Base-by-base conservation (phyloP, 2,329 filamentous ascomycete genomes). In the Bretziella fagacearum region DNA sequence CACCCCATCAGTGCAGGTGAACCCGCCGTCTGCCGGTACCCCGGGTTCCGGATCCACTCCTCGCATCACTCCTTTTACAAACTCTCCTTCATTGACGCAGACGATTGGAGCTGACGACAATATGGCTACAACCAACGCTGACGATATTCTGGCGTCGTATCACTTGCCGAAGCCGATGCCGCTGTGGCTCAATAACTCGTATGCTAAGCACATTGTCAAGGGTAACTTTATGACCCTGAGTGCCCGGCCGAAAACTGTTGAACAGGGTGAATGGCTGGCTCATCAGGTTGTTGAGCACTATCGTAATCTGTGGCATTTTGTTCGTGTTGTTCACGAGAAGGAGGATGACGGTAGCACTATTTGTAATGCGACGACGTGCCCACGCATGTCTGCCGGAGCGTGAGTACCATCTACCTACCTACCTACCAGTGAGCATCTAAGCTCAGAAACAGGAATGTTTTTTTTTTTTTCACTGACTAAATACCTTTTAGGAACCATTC, bases 151-250 rank as follows among this genome's bases (percentile, higher is more conserved):
- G 53, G 65, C 66, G 54, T 66, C 67, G 10, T 79, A 78, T 57
- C 75, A 79, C 55, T 67, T 83, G 51, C 79, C 79, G 50, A 71
- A 74, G 33, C 73, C 74, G 26, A 66, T 77, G 51, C 83, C 83
- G 13, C 65, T 84, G 52, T 86, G 83, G 77, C 75, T 86, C 57
- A 80, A 83, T 57, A 72, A 80, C 48, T 66, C 76, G 52, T 81
- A 84, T 59, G 79, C 82, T 47, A 83, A 81, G 59, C 78, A 93
- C 58, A 93, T 94, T 54, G 87, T 95, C 58, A 93, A 89, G 67
- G 89, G 89, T 51, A 96, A 95, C 66, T 95, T 96, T 60, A 85
- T 94, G 80, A 95, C 89, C 8, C 66, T 96, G 51, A 93, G 87
- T 57, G 85, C 86, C 43, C 81, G 87, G 59, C 89, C 89, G 18